A percentile compares a stretch with the other conserved stretches of the same genome.
phyloP scores from a whole-genome alignment of 1,284 basidiomycete species.

The Austroboletus novae-zelandiae region DNA sequence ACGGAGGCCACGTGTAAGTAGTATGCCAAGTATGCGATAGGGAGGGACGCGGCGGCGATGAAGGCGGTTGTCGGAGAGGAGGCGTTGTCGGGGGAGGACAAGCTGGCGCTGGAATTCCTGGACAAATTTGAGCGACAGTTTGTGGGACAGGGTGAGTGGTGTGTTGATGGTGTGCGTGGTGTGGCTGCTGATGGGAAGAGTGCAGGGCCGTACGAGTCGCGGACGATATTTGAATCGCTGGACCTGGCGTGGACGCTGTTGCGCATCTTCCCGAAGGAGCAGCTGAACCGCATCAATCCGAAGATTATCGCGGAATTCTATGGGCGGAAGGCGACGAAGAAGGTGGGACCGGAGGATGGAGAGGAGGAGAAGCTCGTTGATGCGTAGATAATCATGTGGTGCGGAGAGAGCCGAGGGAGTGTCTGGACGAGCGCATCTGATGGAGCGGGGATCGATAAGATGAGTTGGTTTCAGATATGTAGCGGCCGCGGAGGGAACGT shows the following conservation, averaged over 20 bases:
- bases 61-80: slow-evolving; percentile 99
- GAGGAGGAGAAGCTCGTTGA: slow-evolving; percentile 62
- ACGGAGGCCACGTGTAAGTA: slow-evolving; percentile 41
- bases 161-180: neutral
- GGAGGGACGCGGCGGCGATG: slow-evolving; percentile 97
- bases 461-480: neutral
- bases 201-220: slow-evolving; percentile 88
- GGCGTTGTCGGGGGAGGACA: slow-evolving; percentile 91
- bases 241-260: slow-evolving; percentile 97
- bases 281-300: slow-evolving; percentile 93
- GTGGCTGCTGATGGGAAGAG: slow-evolving; percentile 7
- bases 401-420: neutral
- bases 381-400: slow-evolving; percentile 32
- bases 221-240: slow-evolving; percentile 96
- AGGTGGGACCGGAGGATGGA: slow-evolving; percentile 33
- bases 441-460: slow-evolving; percentile 18
- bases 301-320: slow-evolving; percentile 89
- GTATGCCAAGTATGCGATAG: slow-evolving; percentile 98
- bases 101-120: slow-evolving; percentile 89
- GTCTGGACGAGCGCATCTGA: neutral
- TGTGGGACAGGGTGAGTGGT: slow-evolving; percentile 80
- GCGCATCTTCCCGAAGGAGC: slow-evolving; percentile 98
- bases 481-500: neutral
- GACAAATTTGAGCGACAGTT: slow-evolving; percentile 95
- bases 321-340: slow-evolving; percentile 71